Base-by-base conservation (phyloP, 2,329 filamentous ascomycete genomes). In the Mycosphaerelloides madeirae region DNA sequence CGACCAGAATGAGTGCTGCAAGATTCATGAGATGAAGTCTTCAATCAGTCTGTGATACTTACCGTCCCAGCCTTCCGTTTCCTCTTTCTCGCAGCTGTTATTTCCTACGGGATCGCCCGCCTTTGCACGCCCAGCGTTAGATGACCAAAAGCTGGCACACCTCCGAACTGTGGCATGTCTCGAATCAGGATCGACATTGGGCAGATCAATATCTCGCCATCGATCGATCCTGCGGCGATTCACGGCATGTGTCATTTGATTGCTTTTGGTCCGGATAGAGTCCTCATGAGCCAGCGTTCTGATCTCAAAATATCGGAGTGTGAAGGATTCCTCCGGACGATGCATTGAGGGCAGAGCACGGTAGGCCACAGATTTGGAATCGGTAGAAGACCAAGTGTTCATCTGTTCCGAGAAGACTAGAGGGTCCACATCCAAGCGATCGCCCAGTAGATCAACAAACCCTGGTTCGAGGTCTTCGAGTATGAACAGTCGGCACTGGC, bases 381-480 rank as follows among this genome's bases (percentile, higher is more conserved):
- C 53, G 3, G 53, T 52, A 16, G 48, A 58, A 19, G 15, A 35
- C 33, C 38, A 57, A 6, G 56, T 55, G 19, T 59, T 55, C 51
- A 55, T 56, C 29, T 59, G 56, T 19, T 53, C 51, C 15, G 48
- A 52, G 31, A 59, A 56, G 3, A 59, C 52, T 1, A 56, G 28
- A 8, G 54, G 56, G 22, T 57, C 50, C 1, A 56, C 44, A 2
- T 47, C 52, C 3, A 59, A 39, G 16, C 49, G 43, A 11, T 44
- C 15, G 8, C 56, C 56, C 6, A 56, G 51, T 1, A 49, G 35
- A 28, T 57, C 55, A 3, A 57, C 49, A 16, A 52, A 55, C 1
- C 44, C 44, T 4, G 56, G 55, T 12, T 55, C 49, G 42, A 55
- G 43, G 25, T 59, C 56, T 31, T 57, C 56, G 0, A 59, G 45